Base-by-base conservation (phyloP, 2,329 filamentous ascomycete species). In the Fusarium incarnatum region DNA sequence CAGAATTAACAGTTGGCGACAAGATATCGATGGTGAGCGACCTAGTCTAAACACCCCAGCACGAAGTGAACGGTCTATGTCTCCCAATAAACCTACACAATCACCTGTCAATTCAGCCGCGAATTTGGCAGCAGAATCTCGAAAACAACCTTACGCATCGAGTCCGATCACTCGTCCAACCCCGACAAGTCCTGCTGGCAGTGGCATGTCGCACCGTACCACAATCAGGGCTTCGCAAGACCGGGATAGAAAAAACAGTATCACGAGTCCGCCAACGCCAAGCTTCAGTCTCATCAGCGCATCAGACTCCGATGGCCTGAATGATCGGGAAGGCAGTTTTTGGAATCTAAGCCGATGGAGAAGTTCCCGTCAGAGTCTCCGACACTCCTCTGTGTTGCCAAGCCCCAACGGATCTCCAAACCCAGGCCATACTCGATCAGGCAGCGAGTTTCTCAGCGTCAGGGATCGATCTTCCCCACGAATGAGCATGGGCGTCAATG, bases 1-100 rank as follows among this genome's bases (percentile, higher is more conserved):
- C 68, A 88, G 93, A 18, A 98, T 98, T 70, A 86, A 97, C 70
- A 92, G 89, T 52, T 99, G 95, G 95, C 89, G 94, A 6, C 93
- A 97, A 58, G 86, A 85, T 22, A 83, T 89, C 15, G 86, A 87
- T 47, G 79, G 81, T 20, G 64, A 78, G 13, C 78, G 82, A 18
- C 78, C 80, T 2, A 78, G 77, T 50, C 80, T 81, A 27, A 77
- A 81, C 25, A 82, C 82, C 1, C 78, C 84, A 1, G 76, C 79
- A 7, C 79, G 82, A n/a, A 86, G 81, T 59, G 85, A 88, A 65
- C 83, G 88, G 13, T 89, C 87, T 5, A 73, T 86, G 5, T 89
- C 88, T 5, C 88, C 88, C 0, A 82, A 73, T 49, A 88, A 87
- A 64, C 69, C 79, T 9, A 75, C 70, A 22, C 78, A 79, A 9